Percentiles rank a stretch among this genome's conserved stretches.
Conservation (phyloP, 2,329 filamentous ascomycete species). For the Arthroderma sp. region DNA sequence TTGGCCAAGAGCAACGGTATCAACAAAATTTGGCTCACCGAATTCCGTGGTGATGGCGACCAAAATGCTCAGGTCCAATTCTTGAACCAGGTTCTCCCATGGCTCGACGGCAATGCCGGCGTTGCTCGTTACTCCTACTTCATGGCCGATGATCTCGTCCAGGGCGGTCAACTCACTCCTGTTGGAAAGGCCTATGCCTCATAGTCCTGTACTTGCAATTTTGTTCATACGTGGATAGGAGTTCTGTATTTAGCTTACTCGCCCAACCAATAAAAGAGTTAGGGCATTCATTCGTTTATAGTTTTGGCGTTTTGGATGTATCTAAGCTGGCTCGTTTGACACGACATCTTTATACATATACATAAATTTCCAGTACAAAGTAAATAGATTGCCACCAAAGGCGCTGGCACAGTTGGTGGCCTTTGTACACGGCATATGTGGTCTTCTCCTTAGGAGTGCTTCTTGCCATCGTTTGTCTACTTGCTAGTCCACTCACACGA, state of each 20-base stretch:
- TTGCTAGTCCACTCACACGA: no score
- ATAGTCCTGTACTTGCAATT: not conserved
- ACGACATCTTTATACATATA: not conserved
- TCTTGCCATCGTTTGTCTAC: no score
- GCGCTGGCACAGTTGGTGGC: no score
- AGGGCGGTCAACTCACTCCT: constrained; percentile 9
- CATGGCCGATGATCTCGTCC: constrained; percentile 14
- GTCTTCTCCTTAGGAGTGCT: no score
- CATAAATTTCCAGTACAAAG: no score
- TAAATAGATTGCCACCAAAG: no score
- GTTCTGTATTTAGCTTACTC: not conserved
- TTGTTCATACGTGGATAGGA: constrained; percentile 3
- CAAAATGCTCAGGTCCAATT: constrained; percentile 23
- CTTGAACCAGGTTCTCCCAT: constrained; percentile 28
- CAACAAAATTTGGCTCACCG: constrained; percentile 36
- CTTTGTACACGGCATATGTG: no score
- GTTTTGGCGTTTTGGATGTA: not conserved
- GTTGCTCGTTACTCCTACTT: constrained; percentile 37
- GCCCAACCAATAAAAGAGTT: not conserved
- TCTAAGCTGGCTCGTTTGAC: constrained; percentile 1
- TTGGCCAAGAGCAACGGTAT: constrained; percentile 26
- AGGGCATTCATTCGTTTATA: constrained; percentile 1
- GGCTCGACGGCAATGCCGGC: constrained; percentile 27
- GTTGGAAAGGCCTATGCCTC: constrained; percentile 23
- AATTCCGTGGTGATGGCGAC: constrained; percentile 29